A percentile compares a stretch with the other conserved stretches of the same genome.
Evolutionary conservation across 2,329 filamentous ascomycete genomes (phyloP).

Genomic region (Penicillium olsonii): DNA sequence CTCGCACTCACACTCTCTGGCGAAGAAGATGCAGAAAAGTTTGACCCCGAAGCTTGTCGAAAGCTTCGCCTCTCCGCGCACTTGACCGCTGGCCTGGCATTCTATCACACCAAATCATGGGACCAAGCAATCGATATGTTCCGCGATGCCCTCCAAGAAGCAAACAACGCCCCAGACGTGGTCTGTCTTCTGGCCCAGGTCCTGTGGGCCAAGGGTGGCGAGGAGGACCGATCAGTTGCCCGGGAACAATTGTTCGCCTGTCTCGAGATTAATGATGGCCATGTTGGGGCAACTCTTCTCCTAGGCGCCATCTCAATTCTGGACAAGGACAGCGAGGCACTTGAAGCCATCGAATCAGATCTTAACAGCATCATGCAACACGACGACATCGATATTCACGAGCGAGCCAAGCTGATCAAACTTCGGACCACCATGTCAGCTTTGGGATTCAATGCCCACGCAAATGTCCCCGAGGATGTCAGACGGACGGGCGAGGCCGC

Average conservation of each 20-base stretch:
- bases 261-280: conserved; percentile 71
- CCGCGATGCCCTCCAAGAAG: conserved; percentile 75
- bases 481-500: conserved; percentile 66
- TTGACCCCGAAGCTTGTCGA: conserved; percentile 61
- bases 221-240: conserved; percentile 72
- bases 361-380: conserved; percentile 71
- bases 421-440: conserved; percentile 74
- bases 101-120: conserved; percentile 69
- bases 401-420: conserved; percentile 71
- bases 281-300: conserved; percentile 77
- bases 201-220: conserved; percentile 83
- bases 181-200: conserved; percentile 87
- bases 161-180: conserved; percentile 74
- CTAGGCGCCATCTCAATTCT: conserved; percentile 82
- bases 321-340: conserved; percentile 74
- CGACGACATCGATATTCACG: conserved; percentile 61
- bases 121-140: conserved; percentile 77
- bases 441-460: conserved; percentile 51
- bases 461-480: conserved; percentile 45
- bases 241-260: conserved; percentile 77
- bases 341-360: conserved; percentile 78
- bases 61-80: conserved; percentile 81
- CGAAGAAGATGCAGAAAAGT: conserved; percentile 66
- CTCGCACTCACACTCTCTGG: conserved; percentile 78
- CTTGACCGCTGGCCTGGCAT: conserved; percentile 79